These are phyloP conservation scores for Melanomma pulvis-pyrius DNA, from an alignment of 495 filamentous ascomycete species.

Conservation along the genomic window DNA sequence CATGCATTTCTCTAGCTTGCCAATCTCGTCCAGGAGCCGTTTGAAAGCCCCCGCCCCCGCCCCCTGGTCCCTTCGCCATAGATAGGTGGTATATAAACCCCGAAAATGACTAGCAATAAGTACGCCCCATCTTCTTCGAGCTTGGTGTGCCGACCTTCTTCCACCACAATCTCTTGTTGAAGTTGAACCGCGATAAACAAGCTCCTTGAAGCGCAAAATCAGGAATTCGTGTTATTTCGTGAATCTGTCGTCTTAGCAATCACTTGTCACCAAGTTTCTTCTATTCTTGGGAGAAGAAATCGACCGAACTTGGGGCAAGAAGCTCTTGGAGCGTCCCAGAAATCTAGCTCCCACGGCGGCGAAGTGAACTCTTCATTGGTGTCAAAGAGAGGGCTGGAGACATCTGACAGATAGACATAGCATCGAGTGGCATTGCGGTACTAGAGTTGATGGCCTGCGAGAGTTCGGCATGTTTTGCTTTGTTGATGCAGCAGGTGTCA, in stretches of 20 bases:
- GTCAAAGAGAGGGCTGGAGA: not conserved
- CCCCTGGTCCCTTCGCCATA: constrained; percentile 28
- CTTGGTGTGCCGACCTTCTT: constrained; percentile 6
- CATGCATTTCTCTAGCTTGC: constrained; percentile 10
- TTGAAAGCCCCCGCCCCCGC: constrained; percentile 11
- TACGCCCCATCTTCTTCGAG: constrained; percentile 15
- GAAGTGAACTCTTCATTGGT: not conserved
- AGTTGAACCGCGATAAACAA: constrained; percentile 4
- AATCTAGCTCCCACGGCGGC: not conserved
- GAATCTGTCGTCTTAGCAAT: constrained; percentile 27
- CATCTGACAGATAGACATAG: too few species aligned
- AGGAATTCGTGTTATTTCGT: constrained; percentile 38
- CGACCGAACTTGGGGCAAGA: constrained; percentile 38
- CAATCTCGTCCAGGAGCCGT: constrained; percentile 13
- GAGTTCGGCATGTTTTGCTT: constrained; percentile 9
- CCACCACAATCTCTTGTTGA: constrained; percentile 12
- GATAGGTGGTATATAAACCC: constrained; percentile 1
- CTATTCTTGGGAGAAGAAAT: constrained; percentile 44
- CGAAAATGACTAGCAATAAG: constrained; percentile 24
- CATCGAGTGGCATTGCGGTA: constrained; percentile 7
- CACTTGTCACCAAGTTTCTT: constrained; percentile 39
- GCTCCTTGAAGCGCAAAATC: constrained; percentile 19
- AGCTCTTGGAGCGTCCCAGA: constrained; percentile 23
- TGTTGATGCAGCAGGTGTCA: constrained; percentile 12
- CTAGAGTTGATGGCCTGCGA: constrained; percentile 7